These are phyloP conservation scores for Solidago caesia DNA, from an alignment of 129 eudicot species.

Conservation along the genomic window DNA sequence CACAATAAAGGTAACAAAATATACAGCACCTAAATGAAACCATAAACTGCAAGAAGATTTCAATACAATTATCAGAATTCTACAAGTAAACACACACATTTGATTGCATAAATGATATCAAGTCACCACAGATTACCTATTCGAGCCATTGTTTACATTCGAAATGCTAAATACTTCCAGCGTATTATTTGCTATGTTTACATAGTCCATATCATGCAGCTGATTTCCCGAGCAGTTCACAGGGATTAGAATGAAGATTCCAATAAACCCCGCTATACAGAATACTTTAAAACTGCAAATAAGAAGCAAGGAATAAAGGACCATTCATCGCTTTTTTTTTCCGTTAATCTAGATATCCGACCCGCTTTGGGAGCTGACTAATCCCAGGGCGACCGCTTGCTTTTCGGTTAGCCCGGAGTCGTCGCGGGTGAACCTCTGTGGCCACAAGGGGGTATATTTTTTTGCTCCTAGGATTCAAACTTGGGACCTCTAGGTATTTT, in stretches of 20 bases:
- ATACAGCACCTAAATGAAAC: slow-evolving; percentile 62
- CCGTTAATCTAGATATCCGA: too few relatives aligned
- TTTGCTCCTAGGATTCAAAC: too few relatives aligned
- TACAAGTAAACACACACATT: slow-evolving; percentile 16
- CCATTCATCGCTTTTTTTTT: too few relatives aligned
- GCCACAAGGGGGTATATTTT: too few relatives aligned
- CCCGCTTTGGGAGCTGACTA: too few relatives aligned
- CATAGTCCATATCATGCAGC: slow-evolving; percentile 42
- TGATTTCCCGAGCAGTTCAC: slow-evolving; percentile 63
- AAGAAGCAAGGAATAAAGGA: background rate
- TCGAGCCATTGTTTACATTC: slow-evolving; percentile 64
- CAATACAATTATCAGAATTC: slow-evolving; percentile 14
- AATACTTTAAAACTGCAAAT: slow-evolving; percentile 55
- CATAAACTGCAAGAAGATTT: slow-evolving; percentile 56
- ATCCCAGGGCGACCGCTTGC: too few relatives aligned
- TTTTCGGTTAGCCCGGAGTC: too few relatives aligned
- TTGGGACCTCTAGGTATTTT: too few relatives aligned
- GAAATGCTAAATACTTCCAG: slow-evolving; percentile 67
- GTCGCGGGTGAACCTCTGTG: too few relatives aligned
- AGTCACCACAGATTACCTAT: slow-evolving; percentile 35
- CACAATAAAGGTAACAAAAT: slow-evolving; percentile 42
- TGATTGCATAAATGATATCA: slow-evolving; percentile 13
- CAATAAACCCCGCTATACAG: slow-evolving; percentile 54
- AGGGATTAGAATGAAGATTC: slow-evolving; percentile 64
- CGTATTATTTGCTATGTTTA: slow-evolving; percentile 45